These are phyloP conservation scores for Xylaria telfairii DNA, from an alignment of 495 filamentous ascomycete genomes.

Conservation along the genomic window DNA sequence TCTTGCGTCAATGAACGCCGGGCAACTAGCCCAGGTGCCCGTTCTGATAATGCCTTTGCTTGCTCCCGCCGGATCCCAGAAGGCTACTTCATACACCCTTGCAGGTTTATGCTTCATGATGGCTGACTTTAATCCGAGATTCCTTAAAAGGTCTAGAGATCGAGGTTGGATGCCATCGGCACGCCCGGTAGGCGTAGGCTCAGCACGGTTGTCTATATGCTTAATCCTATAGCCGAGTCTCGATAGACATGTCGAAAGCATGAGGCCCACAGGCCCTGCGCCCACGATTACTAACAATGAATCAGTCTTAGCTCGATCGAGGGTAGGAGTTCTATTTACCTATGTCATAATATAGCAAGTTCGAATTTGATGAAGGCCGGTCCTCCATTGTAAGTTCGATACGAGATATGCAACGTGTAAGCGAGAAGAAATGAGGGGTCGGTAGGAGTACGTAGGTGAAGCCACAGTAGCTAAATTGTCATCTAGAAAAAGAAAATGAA, in stretches of 20 bases:
- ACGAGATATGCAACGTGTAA: neutral
- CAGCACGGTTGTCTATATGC: slow-evolving; percentile 73
- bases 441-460: neutral
- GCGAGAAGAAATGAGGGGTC: slow-evolving; percentile 1
- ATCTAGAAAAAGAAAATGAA: neutral
- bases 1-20: slow-evolving; percentile 73
- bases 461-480: neutral
- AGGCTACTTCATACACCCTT: slow-evolving; percentile 77
- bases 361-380: slow-evolving; percentile 21
- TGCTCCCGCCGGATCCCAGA: slow-evolving; percentile 71
- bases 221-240: slow-evolving; percentile 74
- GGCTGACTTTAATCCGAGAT: slow-evolving; percentile 73
- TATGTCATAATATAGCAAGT: slow-evolving; percentile 37
- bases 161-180: slow-evolving; percentile 84
- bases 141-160: slow-evolving; percentile 75
- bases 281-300: slow-evolving; percentile 72
- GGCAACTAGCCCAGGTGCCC: slow-evolving; percentile 74
- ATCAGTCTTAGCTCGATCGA: slow-evolving; percentile 22
- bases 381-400: slow-evolving; percentile 28
- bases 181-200: slow-evolving; percentile 72
- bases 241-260: slow-evolving; percentile 80
- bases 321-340: slow-evolving; percentile 25
- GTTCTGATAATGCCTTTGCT: slow-evolving; percentile 68
- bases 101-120: slow-evolving; percentile 78
- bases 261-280: slow-evolving; percentile 85